phyloP scores from a whole-genome alignment of 2,329 filamentous ascomycete species.

The Penicillium sp. region DNA sequence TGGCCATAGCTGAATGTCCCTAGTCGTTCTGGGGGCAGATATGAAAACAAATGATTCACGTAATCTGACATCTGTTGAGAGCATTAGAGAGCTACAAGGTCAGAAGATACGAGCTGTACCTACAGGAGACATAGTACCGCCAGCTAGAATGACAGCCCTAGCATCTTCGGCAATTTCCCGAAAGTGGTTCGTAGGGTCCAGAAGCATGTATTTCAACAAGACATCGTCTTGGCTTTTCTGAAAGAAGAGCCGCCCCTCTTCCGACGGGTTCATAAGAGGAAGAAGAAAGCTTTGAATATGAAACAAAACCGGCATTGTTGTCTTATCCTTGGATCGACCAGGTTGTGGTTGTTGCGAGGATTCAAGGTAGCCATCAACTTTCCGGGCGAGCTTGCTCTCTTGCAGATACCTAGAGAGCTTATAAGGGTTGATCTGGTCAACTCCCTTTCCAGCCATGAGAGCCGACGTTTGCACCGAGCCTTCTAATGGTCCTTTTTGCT shows the following conservation, averaged over 20 bases:
- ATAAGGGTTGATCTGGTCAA: constrained; percentile 93
- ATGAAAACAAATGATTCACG: constrained; percentile 77
- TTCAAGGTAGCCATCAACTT: constrained; percentile 83
- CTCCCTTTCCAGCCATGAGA: constrained; percentile 76
- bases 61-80: constrained; percentile 72
- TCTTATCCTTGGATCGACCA: constrained; percentile 25
- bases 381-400: constrained; percentile 87
- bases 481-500: constrained; percentile 49
- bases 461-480: constrained; percentile 68
- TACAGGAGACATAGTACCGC: constrained; percentile 92
- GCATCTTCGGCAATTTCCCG: constrained; percentile 80
- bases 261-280: constrained; percentile 80
- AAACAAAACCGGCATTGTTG: constrained; percentile 55
- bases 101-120: constrained; percentile 15
- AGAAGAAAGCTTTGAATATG: constrained; percentile 69
- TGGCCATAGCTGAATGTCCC: constrained; percentile 89
- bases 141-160: constrained; percentile 82
- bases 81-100: constrained; percentile 9
- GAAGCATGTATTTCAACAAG: constrained; percentile 75
- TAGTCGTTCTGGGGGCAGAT: constrained; percentile 61
- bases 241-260: constrained; percentile 61
- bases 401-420: constrained; percentile 84
- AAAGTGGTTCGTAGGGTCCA: constrained; percentile 90
- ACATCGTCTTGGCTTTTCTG: constrained; percentile 50
- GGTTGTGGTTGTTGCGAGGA: constrained; percentile 55